Base-by-base conservation (phyloP, 371 early-diverging fungal genomes). In the Rhizopus sp. region DNA sequence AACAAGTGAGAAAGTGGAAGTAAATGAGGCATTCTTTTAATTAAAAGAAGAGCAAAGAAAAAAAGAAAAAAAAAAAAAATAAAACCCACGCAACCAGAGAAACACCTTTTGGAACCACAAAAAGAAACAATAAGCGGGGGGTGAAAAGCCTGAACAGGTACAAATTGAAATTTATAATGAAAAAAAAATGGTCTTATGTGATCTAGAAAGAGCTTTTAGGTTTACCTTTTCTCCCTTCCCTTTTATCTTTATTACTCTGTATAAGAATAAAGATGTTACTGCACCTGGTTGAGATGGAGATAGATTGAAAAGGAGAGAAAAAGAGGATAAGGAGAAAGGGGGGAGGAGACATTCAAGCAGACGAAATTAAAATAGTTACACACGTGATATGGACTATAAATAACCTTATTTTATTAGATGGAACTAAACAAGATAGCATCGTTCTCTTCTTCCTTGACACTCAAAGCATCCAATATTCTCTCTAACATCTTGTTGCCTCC, bases 401-500 rank as follows among this genome's bases (percentile, higher is more conserved):
- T 30, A 35, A n/a, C 8, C 16, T 33, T 57, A 13, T 55, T n/a
- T 16, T 33, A 34, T 53, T 30, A n/a, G 23, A 23, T 23, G 23
- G 23, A 23, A 23, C 23, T 23, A 23, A 23, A 23, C 23, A 23
- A 23, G 23, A 23, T 23, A 37, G 5, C 38, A 37, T 37, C 29
- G 9, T 31, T 15, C 15, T 29, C 13, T 38, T 51, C 37, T 38
- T 5, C 17, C 10, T 51, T 51, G 10, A 51, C 23, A 23, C 51
- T 51, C 39, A 56, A 31, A 15, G 31, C 40, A 45, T 62, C 61
- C 56, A 91, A 64, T 44, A 87, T 80, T 60, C 65, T 77, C 52
- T 85, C 87, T 54, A 93, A 64, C 12, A 70, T 68, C 0, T 53
- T 47, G 53, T 95, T 96, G 4, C 94, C 94, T 3, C 95, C 95